Evolutionary conservation across 192 early-diverging fungal genomes (phyloP), one percentile per base, ranked within the genome.

Genomic region (Gaertneriomyces sp.): DNA sequence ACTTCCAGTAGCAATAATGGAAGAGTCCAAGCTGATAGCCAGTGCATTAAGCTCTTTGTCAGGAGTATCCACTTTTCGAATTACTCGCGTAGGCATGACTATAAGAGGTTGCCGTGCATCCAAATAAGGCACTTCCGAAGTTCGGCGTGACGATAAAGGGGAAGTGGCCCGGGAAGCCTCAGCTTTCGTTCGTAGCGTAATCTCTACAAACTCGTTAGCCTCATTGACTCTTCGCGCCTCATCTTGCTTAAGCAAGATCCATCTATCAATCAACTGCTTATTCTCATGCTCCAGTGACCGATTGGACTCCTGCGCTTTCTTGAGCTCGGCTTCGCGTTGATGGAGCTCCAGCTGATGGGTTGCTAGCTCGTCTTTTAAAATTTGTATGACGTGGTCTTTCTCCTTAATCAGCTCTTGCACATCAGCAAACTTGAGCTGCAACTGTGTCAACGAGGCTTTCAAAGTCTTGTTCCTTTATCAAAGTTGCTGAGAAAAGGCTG

Each of bases 201-300:
- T 33, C 25, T 33, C 96, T 64, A 91, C 83, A 77, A 92, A 91
- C 54, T 85, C 81, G 60, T 93, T 98, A 4, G 88, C 93, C 49
- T 92, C 91, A 72, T 98, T 97, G 87, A 98, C 91, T 68, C 88
- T 88, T 41, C 91, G 85, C 1, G 91, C 95, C 66, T 93, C 89
- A 61, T 90, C 87, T 89, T 93, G 74, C 70, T 90, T 88, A 42
- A 95, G 81, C 43, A 66, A 20, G 19, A 82, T 79, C 93, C 93
- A 96, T 56, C 96, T 79, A 63, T 93, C 87, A 33, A 98, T 79
- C 42, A 98, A 78, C 53, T 94, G 83, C 38, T 54, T 68, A 72
- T 98, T 96, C 70, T 98, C 96, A 12, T 75, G 63, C 69, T 89
- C 87, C 52, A 98, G 71, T 33, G 81, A 76, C 33, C 80, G 80